Evolutionary conservation across 495 filamentous ascomycete species (phyloP), one percentile per base, ranked within the genome.

Genomic region (Astrocystis sublimbata): DNA sequence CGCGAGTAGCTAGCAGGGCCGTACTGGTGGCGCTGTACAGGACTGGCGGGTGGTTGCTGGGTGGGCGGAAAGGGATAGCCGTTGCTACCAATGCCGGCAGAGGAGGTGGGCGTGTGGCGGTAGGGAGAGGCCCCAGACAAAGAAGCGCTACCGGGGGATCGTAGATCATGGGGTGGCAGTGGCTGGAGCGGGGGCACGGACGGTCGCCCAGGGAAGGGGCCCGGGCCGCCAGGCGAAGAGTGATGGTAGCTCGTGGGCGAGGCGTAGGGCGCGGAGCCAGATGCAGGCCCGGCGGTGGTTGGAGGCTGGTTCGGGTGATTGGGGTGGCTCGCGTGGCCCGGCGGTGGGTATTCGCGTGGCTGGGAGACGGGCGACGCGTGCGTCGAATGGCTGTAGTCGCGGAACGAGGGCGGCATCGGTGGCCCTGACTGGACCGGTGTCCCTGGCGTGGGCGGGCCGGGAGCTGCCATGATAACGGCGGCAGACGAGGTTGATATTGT

Each of bases 1-100:
- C 76, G 65, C 70, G 73, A 57, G 73, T 78, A 78, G 76, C 55
- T 63, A 12, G 67, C 42, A 51, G 73, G 72, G 31, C 78, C 75
- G 67, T 81, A 81, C 50, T 77, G 79, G 60, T 79, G 80, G 49
- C 72, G 78, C 71, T 79, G 78, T 61, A 77, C 71, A 54, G 79
- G 79, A 62, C 78, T 81, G 26, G 79, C 72, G n/a, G 83, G 80
- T 54, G 77, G 80, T 56, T 82, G 82, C 41, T 79, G 76, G n/a
- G 75, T 72, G 45, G 76, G 72, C 21, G 81, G 81, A 57, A 85
- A 86, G 6, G 82, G 82, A 63, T 84, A 87, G 51, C 80, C 79
- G 54, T 68, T 75, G 69, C 72, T 74, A n/a, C 69, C 65, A 12
- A 65, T 70, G 65, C 75, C 75, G 51, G 76, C 47, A 17, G 79